Conservation (phyloP, 306 rosid species). For the Dryas alaskensis region DNA sequence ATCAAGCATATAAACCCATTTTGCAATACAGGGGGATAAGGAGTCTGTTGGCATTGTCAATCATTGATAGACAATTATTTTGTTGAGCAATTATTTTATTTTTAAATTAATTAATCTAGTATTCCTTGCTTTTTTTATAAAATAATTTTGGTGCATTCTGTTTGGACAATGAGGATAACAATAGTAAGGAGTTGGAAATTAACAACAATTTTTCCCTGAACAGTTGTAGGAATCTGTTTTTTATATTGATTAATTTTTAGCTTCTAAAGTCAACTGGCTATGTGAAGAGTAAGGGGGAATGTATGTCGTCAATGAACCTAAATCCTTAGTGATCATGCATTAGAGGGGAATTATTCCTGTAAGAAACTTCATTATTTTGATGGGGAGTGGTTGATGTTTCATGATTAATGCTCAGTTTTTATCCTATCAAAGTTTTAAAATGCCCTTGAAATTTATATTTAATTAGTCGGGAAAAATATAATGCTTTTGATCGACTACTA, state of each 20-base stretch:
- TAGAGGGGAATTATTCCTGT: too few species aligned
- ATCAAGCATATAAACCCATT: conserved; percentile 15
- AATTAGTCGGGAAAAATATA: not conserved
- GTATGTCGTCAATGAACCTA: not conserved
- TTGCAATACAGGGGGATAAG: conserved; percentile 2
- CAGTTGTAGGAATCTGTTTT: not conserved
- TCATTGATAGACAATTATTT: conserved; percentile 2
- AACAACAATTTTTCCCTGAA: not conserved
- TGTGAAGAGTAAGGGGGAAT: not conserved
- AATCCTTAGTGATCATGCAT: not conserved
- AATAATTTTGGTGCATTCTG: not conserved
- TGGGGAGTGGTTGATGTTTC: not conserved
- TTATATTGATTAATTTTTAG: too few species aligned
- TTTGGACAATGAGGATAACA: not conserved
- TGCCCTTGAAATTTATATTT: not conserved
- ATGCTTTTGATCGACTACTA: too few species aligned
- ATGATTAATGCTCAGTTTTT: conserved; percentile 11
- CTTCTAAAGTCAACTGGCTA: not conserved
- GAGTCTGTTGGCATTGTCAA: conserved; percentile 23
- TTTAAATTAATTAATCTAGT: not conserved
- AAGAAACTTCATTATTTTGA: not conserved
- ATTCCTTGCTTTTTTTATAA: not conserved
- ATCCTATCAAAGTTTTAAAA: not conserved
- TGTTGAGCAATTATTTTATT: not conserved
- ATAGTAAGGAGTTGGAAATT: not conserved